Evolutionary conservation across 2,329 filamentous ascomycete genomes (phyloP), one percentile per base, ranked within the genome.

Genomic region (Epichloe baconii): DNA sequence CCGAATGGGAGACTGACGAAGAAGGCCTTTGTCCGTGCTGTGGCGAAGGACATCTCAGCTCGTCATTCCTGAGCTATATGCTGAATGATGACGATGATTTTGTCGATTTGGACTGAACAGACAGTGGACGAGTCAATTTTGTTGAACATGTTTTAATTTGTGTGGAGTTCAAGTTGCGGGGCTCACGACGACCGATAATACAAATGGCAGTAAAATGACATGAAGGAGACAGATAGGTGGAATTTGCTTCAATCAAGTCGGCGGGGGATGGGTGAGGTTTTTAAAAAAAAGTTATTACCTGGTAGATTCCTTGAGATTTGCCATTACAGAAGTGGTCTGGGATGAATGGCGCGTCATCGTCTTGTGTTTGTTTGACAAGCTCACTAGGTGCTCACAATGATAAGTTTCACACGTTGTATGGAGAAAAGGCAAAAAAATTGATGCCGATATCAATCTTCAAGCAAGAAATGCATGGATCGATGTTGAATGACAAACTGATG

Each of bases 1-100:
- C 55, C 12, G 66, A 67, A 10, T 64, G 61, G 53, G 61, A 66
- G 46, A 63, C 59, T 17, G 62, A 64, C 43, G 67, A 68, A 12
- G 65, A 68, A 48, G 64, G 62, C 26, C 53, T 66, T 42, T 71
- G 68, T 51, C 68, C 68, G 35, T 70, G 67, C 56, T 71, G 68
- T 48, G 68, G 68, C 52, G 66, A 69, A 54, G 59, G 59, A 38
- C 68, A 70, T 51, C 63, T 65, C 48, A 60, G 61, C 49, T 61
- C 65, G 44, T 64, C 66, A 47, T 64, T 67, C 50, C 56, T 69
- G 45, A 65, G 62, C 36, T 61, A 58, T 40, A 35, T 65, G 51
- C 50, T 61, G 49, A 43, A 63, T 44, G 42, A 44, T 17, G 53
- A 53, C 26, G 44, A 48, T 15, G 46, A 47, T 21, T 35, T 49